These are phyloP conservation scores for Magnolia kwangsiensis DNA, from an alignment of 164 flowering plant genomes.

Conservation along the genomic window DNA sequence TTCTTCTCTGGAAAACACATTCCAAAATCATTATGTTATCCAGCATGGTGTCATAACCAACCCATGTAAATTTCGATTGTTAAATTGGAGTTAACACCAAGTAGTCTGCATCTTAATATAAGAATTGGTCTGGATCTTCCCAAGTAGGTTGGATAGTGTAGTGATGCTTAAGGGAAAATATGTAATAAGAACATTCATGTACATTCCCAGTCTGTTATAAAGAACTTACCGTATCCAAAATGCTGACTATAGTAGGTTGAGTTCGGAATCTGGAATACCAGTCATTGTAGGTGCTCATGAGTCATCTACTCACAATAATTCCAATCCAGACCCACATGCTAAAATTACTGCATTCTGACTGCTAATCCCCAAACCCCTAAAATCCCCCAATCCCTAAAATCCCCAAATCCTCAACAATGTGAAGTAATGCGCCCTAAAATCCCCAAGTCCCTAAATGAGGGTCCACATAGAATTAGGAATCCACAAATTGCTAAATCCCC, in stretches of 20 bases:
- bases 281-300: constrained; percentile 9
- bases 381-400: no score
- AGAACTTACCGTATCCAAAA: constrained; percentile 1
- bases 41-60: not conserved
- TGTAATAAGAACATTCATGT: no score
- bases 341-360: not conserved
- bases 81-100: not conserved
- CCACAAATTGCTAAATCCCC: no score
- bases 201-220: not conserved
- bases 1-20: not conserved
- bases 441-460: no score
- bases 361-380: no score
- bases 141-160: no score
- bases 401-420: no score
- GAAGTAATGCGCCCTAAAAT: no score
- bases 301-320: constrained; percentile 9
- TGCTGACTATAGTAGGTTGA: not conserved
- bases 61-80: not conserved
- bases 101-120: no score
- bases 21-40: not conserved
- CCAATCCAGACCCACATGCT: not conserved
- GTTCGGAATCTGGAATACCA: constrained; percentile 13
- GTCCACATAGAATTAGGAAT: no score
- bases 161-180: no score
- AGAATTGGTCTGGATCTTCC: not conserved